A percentile compares a stretch with the other conserved stretches of the same genome.
Conservation (phyloP, 805 yeast genomes). For the Torulaspora indica region DNA sequence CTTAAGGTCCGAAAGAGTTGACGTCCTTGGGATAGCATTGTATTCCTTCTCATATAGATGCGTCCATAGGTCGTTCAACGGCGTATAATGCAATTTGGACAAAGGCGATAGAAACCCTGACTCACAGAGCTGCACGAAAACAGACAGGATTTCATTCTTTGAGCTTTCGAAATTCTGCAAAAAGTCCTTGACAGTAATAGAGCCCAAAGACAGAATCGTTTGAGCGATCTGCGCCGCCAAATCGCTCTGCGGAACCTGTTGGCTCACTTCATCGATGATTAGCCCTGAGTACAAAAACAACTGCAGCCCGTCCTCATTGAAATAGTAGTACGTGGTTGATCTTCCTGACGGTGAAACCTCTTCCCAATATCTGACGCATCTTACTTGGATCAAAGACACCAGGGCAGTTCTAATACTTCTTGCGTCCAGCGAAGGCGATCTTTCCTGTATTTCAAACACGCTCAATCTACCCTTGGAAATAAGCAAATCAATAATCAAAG, state of each 20-base stretch:
- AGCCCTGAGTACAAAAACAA: constrained; percentile 72
- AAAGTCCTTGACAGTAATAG: constrained; percentile 54
- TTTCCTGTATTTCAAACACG: constrained; percentile 47
- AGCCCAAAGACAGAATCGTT: constrained; percentile 64
- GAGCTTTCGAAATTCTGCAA: constrained; percentile 26
- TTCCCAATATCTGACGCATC: constrained; percentile 65
- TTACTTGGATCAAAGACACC: constrained; percentile 73
- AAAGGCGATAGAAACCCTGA: constrained; percentile 52
- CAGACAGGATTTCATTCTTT: constrained; percentile 32
- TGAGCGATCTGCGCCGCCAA: constrained; percentile 32
- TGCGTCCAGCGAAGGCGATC: constrained; percentile 43
- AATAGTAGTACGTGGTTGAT: constrained; percentile 46
- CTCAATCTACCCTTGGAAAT: constrained; percentile 64
- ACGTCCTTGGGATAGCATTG: constrained; percentile 36
- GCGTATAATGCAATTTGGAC: constrained; percentile 35
- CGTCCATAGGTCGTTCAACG: constrained; percentile 39
- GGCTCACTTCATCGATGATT: constrained; percentile 51
- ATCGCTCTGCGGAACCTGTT: constrained; percentile 27
- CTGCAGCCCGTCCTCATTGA: constrained; percentile 60
- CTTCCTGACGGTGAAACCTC: constrained; percentile 36
- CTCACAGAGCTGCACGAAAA: constrained; percentile 44
- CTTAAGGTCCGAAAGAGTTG: constrained; percentile 50
- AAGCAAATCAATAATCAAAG: constrained; percentile 54
- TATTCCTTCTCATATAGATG: constrained; percentile 41
- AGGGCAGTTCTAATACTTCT: constrained; percentile 57